Base-by-base conservation (phyloP, 495 filamentous ascomycete genomes). In the Venustampulla echinocandica region DNA sequence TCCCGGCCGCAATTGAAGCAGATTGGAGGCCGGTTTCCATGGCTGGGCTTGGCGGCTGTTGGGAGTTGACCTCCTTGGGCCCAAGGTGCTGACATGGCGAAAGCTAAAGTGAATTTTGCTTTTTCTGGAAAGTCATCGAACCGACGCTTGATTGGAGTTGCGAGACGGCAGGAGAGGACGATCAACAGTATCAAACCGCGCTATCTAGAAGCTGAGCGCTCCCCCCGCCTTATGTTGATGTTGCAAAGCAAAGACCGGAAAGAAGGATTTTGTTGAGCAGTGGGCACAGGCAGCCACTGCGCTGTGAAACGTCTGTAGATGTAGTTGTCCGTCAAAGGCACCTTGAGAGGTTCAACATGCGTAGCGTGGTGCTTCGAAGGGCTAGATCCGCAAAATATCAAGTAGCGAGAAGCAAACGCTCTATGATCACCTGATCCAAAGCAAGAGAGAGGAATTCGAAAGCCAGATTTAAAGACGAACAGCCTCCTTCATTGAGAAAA, bases 1-100 rank as follows among this genome's bases (percentile, higher is more conserved):
- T 58, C 60, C 14, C 48, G 49, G 15, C 70, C 69, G 49, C 73
- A 77, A 50, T 75, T 76, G 50, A 74, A 76, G 47, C 74, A 77
- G 15, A 61, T 41, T 0, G 62, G 61, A 25, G 44, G 49, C 18
- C 44, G 53, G 24, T 70, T 23, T 40, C 65, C 19, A 62, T 59
- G 28, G 55, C 51, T 10, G 49, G 48, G 27, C 57, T 44, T 24
- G 52, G 57, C 42, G 63, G 61, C 10, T 62, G 64, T 44, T 46
- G 2, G 38, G 22, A 35, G 13, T 47, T 35, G 28, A 25, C 33
- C 21, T 15, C 54, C 36, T 47, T 55, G 55, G 21, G 34, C 11
- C 39, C 53, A 58, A 13, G 34, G 21, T 38, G 34, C 10, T 24
- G 48, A 52, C 53, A 46, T 55, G 22, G 18, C 20, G 15, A 39